These are phyloP conservation scores for Claviceps arundinis DNA, from an alignment of 2,329 filamentous ascomycete genomes.

Conservation along the genomic window DNA sequence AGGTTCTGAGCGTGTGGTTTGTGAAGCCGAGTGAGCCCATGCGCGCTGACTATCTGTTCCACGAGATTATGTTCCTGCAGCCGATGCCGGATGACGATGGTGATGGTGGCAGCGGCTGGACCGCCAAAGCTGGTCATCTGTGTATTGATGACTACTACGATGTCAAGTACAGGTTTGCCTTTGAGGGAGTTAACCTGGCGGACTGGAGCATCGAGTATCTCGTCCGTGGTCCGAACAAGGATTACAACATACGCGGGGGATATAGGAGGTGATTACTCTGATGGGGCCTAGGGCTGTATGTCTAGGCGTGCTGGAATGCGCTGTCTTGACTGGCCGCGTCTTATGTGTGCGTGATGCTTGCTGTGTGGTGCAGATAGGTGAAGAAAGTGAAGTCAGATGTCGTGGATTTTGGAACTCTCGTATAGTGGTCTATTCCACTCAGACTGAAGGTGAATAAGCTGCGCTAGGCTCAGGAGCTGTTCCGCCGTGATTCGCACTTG, in stretches of 20 bases:
- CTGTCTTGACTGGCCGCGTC: too few species aligned
- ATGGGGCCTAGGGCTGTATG: too few species aligned
- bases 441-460: too few species aligned
- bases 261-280: slow-evolving; percentile 28
- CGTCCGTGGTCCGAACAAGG: slow-evolving; percentile 60
- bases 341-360: too few species aligned
- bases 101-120: slow-evolving; percentile 32
- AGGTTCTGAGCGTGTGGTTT: slow-evolving; percentile 61
- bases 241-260: slow-evolving; percentile 47
- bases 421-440: too few species aligned
- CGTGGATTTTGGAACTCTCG: too few species aligned
- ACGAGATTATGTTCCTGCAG: slow-evolving; percentile 50
- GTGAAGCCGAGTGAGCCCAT: slow-evolving; percentile 48
- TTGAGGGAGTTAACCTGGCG: slow-evolving; percentile 40
- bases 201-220: slow-evolving; percentile 49
- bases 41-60: slow-evolving; percentile 61
- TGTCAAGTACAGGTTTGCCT: slow-evolving; percentile 54
- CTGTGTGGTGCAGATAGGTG: too few species aligned
- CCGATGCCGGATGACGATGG: slow-evolving; percentile 16
- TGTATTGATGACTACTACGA: slow-evolving; percentile 62
- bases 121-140: slow-evolving; percentile 53
- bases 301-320: too few species aligned
- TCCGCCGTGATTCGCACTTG: too few species aligned
- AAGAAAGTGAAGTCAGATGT: too few species aligned
- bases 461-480: too few species aligned